Evolutionary conservation across 2,329 filamentous ascomycete species (phyloP), one percentile per base, ranked within the genome.

Genomic region (Rhynchosporium secalis): DNA sequence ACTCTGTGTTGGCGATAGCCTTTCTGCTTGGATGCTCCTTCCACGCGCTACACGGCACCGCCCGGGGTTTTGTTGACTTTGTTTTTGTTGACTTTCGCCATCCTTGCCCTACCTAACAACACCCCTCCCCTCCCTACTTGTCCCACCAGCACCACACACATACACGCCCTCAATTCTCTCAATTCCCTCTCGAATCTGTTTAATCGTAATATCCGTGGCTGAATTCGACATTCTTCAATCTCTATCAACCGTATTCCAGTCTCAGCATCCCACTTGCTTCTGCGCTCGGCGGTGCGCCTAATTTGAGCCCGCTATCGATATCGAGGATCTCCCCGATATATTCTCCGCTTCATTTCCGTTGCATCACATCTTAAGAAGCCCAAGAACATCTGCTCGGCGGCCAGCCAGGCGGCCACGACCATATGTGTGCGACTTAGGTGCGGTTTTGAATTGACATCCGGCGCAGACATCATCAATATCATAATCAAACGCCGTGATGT

Each of bases 401-500:
- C 68, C 68, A 64, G 54, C 54, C 48, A 61, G 60, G 60, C 60
- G 68, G 62, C 64, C 65, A 62, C 51, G 56, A 45, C 61, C 56
- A 61, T 58, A 70, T 72, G 68, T 56, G 38, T 61, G 62, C 62
- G 59, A 63, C 62, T 56, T 67, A 65, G 61, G 61, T 54, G 20
- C 49, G 38, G 55, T 55, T 52, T 10, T 52, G 40, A 46, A 29
- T 61, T 64, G 56, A 54, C 58, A 66, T 56, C 47, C 58, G 58
- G 62, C 47, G 56, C 62, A 62, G 63, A 60, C 52, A 61, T 45
- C 46, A 47, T 55, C 43, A 51, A 47, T 51, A 59, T 31, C 46
- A 56, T 48, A 38, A 45, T 57, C 54, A 49, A 56, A 63, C 61
- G 65, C 56, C 70, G 73, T 76, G 70, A 87, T 84, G 80, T 84